These are phyloP conservation scores for Colletotrichum sp. DNA, from an alignment of 2,329 filamentous ascomycete genomes.

Conservation along the genomic window DNA sequence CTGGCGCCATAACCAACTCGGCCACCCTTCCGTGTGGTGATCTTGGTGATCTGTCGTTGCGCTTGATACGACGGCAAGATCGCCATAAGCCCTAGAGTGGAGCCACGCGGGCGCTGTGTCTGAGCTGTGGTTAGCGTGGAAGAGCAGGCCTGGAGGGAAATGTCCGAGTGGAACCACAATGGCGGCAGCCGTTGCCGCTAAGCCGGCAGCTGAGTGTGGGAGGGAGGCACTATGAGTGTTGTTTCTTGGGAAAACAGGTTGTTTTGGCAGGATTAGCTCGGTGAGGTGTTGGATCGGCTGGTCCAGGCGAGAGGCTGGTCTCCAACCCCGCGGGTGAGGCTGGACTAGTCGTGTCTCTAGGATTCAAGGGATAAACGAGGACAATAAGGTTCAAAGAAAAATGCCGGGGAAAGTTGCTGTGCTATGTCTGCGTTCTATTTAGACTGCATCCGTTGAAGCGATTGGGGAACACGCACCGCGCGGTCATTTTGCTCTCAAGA, in stretches of 20 bases:
- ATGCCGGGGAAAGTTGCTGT: no score
- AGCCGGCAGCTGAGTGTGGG: not conserved
- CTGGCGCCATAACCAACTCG: constrained; percentile 23
- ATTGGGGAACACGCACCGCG: accelerated
- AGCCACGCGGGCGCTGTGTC: not conserved
- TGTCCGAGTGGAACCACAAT: not conserved
- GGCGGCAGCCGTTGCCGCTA: not conserved
- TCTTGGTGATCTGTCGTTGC: not conserved
- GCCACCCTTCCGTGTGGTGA: constrained; percentile 14
- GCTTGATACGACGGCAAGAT: not conserved
- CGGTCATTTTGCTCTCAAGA: not conserved
- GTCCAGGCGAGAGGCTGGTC: not conserved
- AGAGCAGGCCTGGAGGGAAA: not conserved
- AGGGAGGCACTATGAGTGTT: not conserved
- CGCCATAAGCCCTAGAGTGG: not conserved
- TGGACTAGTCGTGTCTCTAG: not conserved
- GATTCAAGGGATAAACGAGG: no score
- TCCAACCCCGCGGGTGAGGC: not conserved
- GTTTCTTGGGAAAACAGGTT: not conserved
- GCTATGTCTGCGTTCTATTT: no score
- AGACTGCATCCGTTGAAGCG: not conserved
- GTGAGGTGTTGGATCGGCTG: not conserved
- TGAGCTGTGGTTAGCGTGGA: not conserved
- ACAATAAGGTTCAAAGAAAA: accelerated
- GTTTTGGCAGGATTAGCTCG: not conserved